phyloP scores from a whole-genome alignment of 345 rosid species.

The Psidium guajava region DNA sequence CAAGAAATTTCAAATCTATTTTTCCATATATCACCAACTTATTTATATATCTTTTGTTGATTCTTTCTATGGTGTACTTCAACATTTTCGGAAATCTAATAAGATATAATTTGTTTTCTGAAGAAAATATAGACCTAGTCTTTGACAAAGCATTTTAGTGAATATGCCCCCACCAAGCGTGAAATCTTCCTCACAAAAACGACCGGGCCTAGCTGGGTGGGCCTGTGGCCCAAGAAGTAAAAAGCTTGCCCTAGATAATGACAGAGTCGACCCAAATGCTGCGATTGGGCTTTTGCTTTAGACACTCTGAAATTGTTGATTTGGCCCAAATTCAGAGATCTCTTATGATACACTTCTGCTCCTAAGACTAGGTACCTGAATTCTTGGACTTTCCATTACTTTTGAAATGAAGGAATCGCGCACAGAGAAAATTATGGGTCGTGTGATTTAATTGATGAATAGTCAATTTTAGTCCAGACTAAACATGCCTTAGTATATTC shows the following conservation, averaged over 20 bases:
- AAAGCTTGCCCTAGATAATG: neutral
- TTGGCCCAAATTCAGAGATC: neutral
- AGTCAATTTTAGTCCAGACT: too few relatives aligned
- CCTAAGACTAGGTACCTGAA: neutral
- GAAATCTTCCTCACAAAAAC: neutral
- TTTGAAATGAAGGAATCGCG: too few relatives aligned
- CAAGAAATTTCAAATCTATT: neutral
- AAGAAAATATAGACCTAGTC: neutral
- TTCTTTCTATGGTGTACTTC: neutral
- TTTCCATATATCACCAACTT: neutral
- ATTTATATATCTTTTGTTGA: neutral
- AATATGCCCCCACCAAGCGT: neutral
- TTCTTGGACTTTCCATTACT: too few relatives aligned
- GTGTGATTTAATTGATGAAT: neutral
- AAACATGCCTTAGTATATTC: too few relatives aligned
- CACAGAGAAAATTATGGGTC: neutral
- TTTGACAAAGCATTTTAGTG: neutral
- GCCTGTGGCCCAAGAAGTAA: neutral
- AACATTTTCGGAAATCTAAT: neutral
- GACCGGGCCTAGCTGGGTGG: neutral
- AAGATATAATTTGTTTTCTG: neutral
- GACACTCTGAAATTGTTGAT: neutral
- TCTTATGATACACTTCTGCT: neutral
- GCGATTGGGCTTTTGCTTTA: neutral
- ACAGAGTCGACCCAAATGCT: neutral